Evolutionary conservation across 495 filamentous ascomycete species (phyloP), one percentile per base, ranked within the genome.

Genomic region (Tuber melanosporum): DNA sequence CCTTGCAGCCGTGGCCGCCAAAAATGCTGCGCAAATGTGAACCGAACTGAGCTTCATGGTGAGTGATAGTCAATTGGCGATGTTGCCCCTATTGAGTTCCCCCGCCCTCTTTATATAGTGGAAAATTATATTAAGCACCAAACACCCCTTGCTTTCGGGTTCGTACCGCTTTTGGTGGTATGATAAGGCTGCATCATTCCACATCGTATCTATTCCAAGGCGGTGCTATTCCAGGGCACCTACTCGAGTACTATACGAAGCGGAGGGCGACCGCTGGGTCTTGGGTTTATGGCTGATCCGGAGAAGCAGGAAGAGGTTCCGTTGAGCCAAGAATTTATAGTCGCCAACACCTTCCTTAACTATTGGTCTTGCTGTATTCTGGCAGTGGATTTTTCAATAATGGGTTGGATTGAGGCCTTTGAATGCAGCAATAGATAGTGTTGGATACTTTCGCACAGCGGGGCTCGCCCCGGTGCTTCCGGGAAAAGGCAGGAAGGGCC

Each of bases 231-330:
- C 57, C 26, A 36, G 26, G 26, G 32, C 32, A 32, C 57, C 57
- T 62, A 7, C 12, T 19, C 15, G 26, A 32, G 57, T 36, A 32
- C 6, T 47, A 47, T 47, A 47, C 45, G 32, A 66, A 66, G 26
- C 26, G 26, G 26, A 66, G 26, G 32, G 26, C 14, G 26, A 3
- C 57, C 26, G 57, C 26, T 15, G n/a, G 46, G 12, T 62, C n/a
- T 62, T 66, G 12, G 57, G 57, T 19, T 7, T 66, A 36, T 36
- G 26, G 57, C 1, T 2, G 57, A 52, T 74, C 47, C 75, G 76
- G 76, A 77, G 72, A 22, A 71, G 26, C 36, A 77, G 77, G 73
- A 77, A 52, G 71, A 62, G 41, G n/a, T 71, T 39, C 77, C 71
- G 70, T n/a, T 6, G 17, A 43, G 77, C 77, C 74, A 78, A 77